Percentiles rank a stretch among this genome's conserved stretches.
phyloP scores from a whole-genome alignment of 352 stramenopile genomes.

The Globisporangium ultimum region DNA sequence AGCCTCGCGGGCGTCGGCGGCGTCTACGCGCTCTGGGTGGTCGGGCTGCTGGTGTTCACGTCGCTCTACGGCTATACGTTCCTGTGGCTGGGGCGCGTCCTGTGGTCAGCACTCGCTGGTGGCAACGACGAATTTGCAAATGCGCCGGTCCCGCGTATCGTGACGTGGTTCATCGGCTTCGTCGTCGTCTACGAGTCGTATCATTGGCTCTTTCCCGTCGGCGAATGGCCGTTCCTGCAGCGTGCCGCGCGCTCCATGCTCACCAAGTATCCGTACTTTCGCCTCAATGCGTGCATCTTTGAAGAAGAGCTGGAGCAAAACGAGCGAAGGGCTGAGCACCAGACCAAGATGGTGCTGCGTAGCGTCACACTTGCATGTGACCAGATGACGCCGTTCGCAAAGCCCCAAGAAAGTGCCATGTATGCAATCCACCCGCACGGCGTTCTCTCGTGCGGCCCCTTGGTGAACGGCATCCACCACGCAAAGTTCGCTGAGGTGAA shows the following conservation, averaged over 20 bases:
- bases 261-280: conserved; percentile 35
- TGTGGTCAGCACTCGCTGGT: background rate
- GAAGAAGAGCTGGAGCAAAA: conserved; percentile 19
- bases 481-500: conserved; percentile 36
- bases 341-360: background rate
- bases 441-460: conserved; percentile 43
- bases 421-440: conserved; percentile 62
- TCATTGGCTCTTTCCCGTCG: conserved; percentile 21
- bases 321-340: background rate
- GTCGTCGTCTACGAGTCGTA: conserved; percentile 48
- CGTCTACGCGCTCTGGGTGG: conserved; percentile 32
- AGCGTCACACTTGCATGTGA: conserved; percentile 7
- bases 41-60: conserved; percentile 16
- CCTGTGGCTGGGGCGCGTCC: conserved; percentile 12
- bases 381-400: conserved; percentile 25
- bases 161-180: conserved; percentile 19
- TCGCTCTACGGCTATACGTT: conserved; percentile 24
- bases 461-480: conserved; percentile 45
- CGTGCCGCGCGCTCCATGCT: conserved; percentile 17
- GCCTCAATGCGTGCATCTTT: conserved; percentile 29
- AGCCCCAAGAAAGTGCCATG: conserved; percentile 39
- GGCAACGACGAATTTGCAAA: too few relatives aligned
- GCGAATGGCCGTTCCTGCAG: conserved; percentile 28
- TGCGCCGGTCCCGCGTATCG: too few relatives aligned
- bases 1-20: conserved; percentile 28